Evolutionary conservation across 2,329 filamentous ascomycete genomes (phyloP), one percentile per base, ranked within the genome.

Genomic region (Aspergillus novoparasiticus): DNA sequence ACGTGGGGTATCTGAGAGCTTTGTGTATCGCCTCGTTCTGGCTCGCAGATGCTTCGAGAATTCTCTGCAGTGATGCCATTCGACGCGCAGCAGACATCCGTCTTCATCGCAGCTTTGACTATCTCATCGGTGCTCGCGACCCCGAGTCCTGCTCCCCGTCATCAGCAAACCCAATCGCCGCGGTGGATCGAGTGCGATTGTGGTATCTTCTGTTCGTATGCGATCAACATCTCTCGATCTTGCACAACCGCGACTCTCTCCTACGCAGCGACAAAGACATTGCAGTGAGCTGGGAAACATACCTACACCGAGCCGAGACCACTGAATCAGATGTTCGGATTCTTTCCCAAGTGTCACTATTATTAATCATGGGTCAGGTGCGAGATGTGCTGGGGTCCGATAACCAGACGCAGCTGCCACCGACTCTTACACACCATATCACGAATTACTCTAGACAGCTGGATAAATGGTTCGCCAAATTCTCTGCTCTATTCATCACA

Each of bases 11-110:
- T 60, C 74, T 85, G 50, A 77, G 81, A 23, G 83, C 82, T 0
- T 72, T 85, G 32, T 83, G 82, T 57, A 81, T 84, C 46, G 82
- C 78, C 16, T 80, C 82, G 1, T 84, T 83, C 68, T 85, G 83
- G 83, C 74, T 85, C 1, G 80, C 80, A n/a, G 82, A 85, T 66
- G 79, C 83, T 4, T 82, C 59, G 72, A 78, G 69, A 75, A 82
- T 74, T 16, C 60, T 76, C 3, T 73, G 71, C 4, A 74, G 72
- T 12, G 67, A 75, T 51, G 74, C 73, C 11, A 68, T 75, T 23
- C 69, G 74, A 6, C 72, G 73, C 1, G 70, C 77, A 34, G 72
- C 69, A 1, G 72, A 73, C 53, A 73, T 74, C 59, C 68, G 71
- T 32, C 62, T 74, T 21, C 62, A 78, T 79, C 62, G 79, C 63